Evolutionary conservation across 2,329 filamentous ascomycete genomes (phyloP), one percentile per base, ranked within the genome.

Genomic region (Aspergillaceae sp.): DNA sequence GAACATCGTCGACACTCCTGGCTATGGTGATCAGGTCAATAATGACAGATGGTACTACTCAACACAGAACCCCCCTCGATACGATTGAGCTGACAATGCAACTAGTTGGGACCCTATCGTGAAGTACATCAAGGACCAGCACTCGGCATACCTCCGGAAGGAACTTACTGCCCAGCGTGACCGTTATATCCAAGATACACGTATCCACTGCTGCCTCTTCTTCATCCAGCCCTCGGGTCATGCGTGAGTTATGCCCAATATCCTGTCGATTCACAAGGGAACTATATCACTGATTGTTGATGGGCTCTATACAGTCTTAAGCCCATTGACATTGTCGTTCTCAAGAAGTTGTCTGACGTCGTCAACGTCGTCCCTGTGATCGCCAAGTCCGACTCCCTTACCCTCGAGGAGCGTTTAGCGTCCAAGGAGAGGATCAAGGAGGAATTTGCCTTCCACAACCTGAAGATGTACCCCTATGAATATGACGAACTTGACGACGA

Each of bases 91-190:
- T 61, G 52, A 62, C 57, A 6, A 32, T 43, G 49, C 45, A 34
- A 42, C 11, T 53, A 77, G 74, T 83, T 98, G 92, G 92, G 92
- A 98, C 68, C 92, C 92, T 54, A 98, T 98, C 69, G 91, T 98
- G 79, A 98, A 98, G 79, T 98, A 98, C 75, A 98, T 98, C 80
- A 98, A 98, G 80, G 92, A 98, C 74, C 92, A 98, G 78, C 92
- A 98, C 79, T 96, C 89, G 44, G 91, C 92, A 63, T 98, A 97
- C 76, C 83, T 98, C 60, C 87, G 92, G 73, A 98, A 98, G 80
- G 92, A 98, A 74, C 88, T 98, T 65, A 97, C 92, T 46, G 92
- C 92, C 58, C 92, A 98, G 79, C 87, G 92, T 74, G 92, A 98
- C 75, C 86, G 92, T 64, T 98, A 98, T 73, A 96, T 98, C 59